Conservation (phyloP, 768 basidiomycete genomes). For the Macrolepiota dolichaula region DNA sequence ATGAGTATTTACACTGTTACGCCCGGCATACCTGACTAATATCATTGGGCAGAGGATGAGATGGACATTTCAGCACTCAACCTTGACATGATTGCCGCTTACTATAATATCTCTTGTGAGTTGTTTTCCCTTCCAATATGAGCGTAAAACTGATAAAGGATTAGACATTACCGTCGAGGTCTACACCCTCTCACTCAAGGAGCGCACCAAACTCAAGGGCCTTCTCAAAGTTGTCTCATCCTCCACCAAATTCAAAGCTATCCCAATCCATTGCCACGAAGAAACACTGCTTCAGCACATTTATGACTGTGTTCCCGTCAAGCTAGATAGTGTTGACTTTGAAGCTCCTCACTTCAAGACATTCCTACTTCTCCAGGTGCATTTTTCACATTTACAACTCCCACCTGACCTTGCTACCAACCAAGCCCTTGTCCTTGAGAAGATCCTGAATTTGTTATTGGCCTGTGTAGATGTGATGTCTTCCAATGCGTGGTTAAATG, state of each 20-base stretch:
- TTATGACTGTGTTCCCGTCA: slow-evolving; percentile 96
- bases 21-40: neutral
- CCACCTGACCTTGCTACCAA: slow-evolving; percentile 94
- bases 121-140: slow-evolving; percentile 9
- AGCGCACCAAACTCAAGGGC: slow-evolving; percentile 95
- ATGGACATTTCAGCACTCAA: slow-evolving; percentile 92
- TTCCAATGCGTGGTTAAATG: slow-evolving; percentile 92
- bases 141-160: neutral
- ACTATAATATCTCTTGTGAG: slow-evolving; percentile 91
- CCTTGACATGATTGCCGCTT: slow-evolving; percentile 97
- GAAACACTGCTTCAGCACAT: slow-evolving; percentile 79
- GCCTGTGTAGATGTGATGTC: slow-evolving; percentile 99
- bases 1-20: slow-evolving; percentile 30
- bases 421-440: slow-evolving; percentile 83
- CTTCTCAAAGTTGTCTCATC: slow-evolving; percentile 95
- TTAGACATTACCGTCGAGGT: slow-evolving; percentile 95
- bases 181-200: slow-evolving; percentile 91
- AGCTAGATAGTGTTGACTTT: slow-evolving; percentile 78
- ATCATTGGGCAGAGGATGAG: slow-evolving; percentile 65
- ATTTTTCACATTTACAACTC: slow-evolving; percentile 92
- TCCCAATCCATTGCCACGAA: slow-evolving; percentile 95
- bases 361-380: slow-evolving; percentile 93
- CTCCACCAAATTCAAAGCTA: slow-evolving; percentile 91
- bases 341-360: slow-evolving; percentile 98
- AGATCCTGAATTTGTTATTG: slow-evolving; percentile 85